These are phyloP conservation scores for Cryptosporidium felis DNA, from an alignment of 169 alveolate genomes.

Conservation along the genomic window DNA sequence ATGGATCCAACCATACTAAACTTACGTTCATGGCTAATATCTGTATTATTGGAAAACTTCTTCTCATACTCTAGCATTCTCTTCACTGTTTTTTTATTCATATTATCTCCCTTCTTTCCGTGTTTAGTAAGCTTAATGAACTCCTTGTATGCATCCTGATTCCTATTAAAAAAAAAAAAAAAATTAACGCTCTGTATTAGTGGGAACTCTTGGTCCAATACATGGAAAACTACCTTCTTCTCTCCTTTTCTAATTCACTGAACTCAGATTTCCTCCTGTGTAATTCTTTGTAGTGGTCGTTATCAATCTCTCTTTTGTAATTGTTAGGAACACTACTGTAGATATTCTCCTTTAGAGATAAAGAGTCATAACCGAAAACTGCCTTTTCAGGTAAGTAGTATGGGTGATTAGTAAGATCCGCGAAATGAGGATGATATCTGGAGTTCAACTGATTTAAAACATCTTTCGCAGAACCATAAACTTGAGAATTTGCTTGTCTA, in stretches of 20 bases:
- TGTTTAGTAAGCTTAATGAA: slow-evolving; percentile 2
- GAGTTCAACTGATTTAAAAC: slow-evolving; percentile 7
- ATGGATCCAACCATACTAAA: not conserved
- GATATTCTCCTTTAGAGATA: slow-evolving; percentile 31
- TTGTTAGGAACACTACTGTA: not conserved
- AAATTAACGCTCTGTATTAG: too few species aligned
- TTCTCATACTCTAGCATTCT: slow-evolving; percentile 7
- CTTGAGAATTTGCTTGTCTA: slow-evolving; percentile 3
- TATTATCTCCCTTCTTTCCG: not conserved
- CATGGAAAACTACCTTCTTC: slow-evolving; percentile 54
- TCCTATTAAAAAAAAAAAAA: slow-evolving; percentile 5
- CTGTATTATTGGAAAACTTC: slow-evolving; percentile 3
- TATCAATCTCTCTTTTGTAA: not conserved
- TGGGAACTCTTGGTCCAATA: too few species aligned
- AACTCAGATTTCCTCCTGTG: slow-evolving; percentile 20
- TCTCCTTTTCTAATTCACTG: slow-evolving; percentile 15
- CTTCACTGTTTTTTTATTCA: not conserved
- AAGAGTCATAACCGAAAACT: slow-evolving; percentile 25
- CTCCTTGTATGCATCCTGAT: slow-evolving; percentile 57
- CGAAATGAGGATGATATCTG: slow-evolving; percentile 1
- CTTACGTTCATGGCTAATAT: not conserved
- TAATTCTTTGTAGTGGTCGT: not conserved
- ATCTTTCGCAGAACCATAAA: slow-evolving; percentile 31
- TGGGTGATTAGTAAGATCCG: slow-evolving; percentile 43
- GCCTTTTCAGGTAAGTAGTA: slow-evolving; percentile 38